Conservation (phyloP, 2,329 filamentous ascomycete species). For the Sporothrix schenckii region DNA sequence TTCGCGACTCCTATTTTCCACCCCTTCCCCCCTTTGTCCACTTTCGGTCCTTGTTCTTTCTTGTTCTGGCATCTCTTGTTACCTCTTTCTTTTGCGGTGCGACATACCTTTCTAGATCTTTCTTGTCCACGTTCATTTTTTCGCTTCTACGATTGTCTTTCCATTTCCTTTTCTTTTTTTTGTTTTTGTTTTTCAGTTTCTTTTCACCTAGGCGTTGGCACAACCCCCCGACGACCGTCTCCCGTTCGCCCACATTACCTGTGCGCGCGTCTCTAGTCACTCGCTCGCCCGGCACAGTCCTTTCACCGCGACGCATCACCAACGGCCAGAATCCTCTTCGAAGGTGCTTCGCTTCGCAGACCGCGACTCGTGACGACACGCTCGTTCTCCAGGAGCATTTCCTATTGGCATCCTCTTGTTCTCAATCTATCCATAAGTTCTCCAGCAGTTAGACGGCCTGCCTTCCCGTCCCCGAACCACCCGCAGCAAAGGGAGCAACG, state of each 20-base stretch:
- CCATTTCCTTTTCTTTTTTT: no score
- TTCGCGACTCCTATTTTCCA: constrained; percentile 28
- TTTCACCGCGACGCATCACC: neutral
- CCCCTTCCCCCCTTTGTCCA: constrained; percentile 16
- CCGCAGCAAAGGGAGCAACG: neutral
- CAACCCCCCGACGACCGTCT: neutral
- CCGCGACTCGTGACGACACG: neutral
- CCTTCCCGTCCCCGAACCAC: constrained; percentile 21
- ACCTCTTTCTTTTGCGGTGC: constrained; percentile 5
- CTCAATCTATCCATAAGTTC: neutral
- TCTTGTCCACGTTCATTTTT: neutral
- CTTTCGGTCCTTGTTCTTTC: constrained; percentile 21
- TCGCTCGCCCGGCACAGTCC: neutral
- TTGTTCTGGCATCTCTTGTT: constrained; percentile 12
- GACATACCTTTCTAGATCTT: constrained; percentile 5
- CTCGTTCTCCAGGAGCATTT: neutral
- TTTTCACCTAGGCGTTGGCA: constrained; percentile 3
- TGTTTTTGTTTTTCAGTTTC: neutral
- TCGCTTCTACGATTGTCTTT: neutral
- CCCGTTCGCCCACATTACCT: constrained; percentile 12
- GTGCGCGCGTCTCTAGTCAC: constrained; percentile 1
- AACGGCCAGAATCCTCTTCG: neutral
- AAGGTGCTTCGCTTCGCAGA: neutral
- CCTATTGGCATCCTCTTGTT: neutral
- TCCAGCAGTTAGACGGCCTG: no score